Percentiles rank a stretch among this genome's conserved stretches.
phyloP scores from a whole-genome alignment of 164 flowering plant species.

The Houttuynia cordata region DNA sequence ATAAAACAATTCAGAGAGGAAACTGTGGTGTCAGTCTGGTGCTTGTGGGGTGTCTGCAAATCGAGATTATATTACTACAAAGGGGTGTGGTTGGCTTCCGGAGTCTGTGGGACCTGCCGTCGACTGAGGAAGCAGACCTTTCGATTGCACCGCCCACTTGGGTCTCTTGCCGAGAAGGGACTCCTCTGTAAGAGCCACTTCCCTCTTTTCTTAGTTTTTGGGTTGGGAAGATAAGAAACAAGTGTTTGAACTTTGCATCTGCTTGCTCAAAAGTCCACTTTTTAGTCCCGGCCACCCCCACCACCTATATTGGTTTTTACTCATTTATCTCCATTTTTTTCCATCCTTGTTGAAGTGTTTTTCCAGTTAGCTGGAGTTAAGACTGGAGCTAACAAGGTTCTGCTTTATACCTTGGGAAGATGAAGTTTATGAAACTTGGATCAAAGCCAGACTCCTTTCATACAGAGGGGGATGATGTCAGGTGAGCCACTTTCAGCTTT shows the following conservation, averaged over 20 bases:
- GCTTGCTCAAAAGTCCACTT: not conserved
- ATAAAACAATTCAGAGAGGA: constrained; percentile 19
- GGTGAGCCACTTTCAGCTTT: constrained; percentile 32
- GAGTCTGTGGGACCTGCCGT: constrained; percentile 61
- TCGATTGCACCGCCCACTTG: constrained; percentile 2
- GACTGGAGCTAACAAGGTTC: not conserved
- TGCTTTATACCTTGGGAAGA: constrained; percentile 17
- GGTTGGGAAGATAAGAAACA: constrained; percentile 41
- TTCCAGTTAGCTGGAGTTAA: constrained; percentile 4
- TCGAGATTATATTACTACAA: constrained; percentile 32
- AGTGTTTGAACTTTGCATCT: constrained; percentile 10
- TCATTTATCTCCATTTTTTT: constrained; percentile 13
- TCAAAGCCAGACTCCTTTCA: constrained; percentile 89
- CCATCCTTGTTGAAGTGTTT: constrained; percentile 7
- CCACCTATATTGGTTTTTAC: not conserved
- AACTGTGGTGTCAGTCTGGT: constrained; percentile 43
- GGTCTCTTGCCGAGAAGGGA: constrained; percentile 17
- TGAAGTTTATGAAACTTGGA: constrained; percentile 99
- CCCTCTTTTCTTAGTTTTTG: constrained; percentile 19
- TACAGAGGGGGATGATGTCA: constrained; percentile 57
- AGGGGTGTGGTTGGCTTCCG: constrained; percentile 42
- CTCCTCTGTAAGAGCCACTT: constrained; percentile 15
- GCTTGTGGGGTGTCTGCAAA: constrained; percentile 39
- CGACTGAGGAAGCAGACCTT: constrained; percentile 25
- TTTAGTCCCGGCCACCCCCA: too few relatives aligned